Evolutionary conservation across 148 eudicot species (phyloP), one percentile per base, ranked within the genome.

Genomic region (Selenicereus undatus): DNA sequence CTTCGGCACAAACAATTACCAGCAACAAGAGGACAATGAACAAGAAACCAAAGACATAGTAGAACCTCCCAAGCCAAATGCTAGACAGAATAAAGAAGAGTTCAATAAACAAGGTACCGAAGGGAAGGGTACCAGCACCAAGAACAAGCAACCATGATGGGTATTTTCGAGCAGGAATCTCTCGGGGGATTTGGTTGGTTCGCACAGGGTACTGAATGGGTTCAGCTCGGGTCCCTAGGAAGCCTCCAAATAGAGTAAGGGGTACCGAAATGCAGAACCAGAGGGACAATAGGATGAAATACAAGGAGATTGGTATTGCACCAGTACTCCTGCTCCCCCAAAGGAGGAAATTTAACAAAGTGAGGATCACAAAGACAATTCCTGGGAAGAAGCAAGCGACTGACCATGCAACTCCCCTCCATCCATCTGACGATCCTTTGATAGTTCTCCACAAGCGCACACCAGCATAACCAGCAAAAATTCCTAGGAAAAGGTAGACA

Each of bases 191-290:
- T 58, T 91, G 94, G 62, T 91, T 90, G n/a, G 90, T 90, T 52
- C 91, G 81, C 4, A 90, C 91, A 2, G 92, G 94, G 80, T 58
- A 88, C 58, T 82, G 76, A 48, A 88, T 85, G 20, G 87, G 90
- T 74, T 81, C 85, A 32, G 90, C 89, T 43, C 83, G 81, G 30
- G 91, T 86, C 39, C 91, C 94, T 11, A 91, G 70, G 79, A 75
- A 87, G 60, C 92, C 94, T 66, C 94, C 94, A 69, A 91, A 52
- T 18, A 91, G 85, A 56, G 94, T 90, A 35, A 91, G 91, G 5
- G 91, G 92, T 17, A 90, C 92, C 1, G 90, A 91, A 56, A 91
- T 85, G 84, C 91, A 91, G 52, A 91, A 87, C 92, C 94, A 91
- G 73, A 91, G 92, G 12, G 84, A 82, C 64, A 91, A 50, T 39